Conservation (phyloP, 2,329 filamentous ascomycete genomes). For the Colletotrichum sansevieriae region DNA sequence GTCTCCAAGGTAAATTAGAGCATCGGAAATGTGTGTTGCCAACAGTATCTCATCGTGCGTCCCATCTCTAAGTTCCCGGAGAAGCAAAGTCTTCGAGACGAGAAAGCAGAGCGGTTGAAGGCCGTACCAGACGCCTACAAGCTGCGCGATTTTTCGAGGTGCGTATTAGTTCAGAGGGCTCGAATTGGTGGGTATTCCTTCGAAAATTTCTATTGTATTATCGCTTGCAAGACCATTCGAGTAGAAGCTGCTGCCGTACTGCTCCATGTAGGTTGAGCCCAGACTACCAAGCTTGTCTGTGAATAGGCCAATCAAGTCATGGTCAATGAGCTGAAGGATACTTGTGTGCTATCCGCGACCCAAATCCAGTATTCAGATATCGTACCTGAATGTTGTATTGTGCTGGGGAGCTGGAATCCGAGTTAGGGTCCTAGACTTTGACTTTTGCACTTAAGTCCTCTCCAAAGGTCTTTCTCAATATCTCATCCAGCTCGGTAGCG, state of each 20-base stretch:
- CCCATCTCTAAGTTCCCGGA: not conserved
- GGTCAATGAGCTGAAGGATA: conserved; percentile 1
- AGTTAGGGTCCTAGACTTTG: no score
- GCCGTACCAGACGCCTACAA: conserved; percentile 3
- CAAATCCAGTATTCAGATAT: no score
- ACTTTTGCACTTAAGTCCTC: not conserved
- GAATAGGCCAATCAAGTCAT: not conserved
- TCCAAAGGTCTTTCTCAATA: not conserved
- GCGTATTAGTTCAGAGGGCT: not conserved
- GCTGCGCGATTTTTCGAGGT: not conserved
- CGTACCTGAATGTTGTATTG: not conserved
- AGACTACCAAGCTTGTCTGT: not conserved
- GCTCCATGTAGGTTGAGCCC: not conserved
- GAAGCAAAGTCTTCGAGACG: not conserved
- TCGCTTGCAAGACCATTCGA: no score
- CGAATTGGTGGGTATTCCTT: not conserved
- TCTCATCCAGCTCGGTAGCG: not conserved
- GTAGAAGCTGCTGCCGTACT: not conserved
- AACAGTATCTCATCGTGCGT: not conserved
- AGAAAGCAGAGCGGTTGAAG: not conserved
- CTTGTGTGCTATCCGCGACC: not conserved
- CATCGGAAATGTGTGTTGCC: not conserved
- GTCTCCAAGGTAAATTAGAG: not conserved
- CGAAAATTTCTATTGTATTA: not conserved
- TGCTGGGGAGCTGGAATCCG: no score